phyloP scores from a whole-genome alignment of 257 asterid species.

The Jasminum sambac region DNA sequence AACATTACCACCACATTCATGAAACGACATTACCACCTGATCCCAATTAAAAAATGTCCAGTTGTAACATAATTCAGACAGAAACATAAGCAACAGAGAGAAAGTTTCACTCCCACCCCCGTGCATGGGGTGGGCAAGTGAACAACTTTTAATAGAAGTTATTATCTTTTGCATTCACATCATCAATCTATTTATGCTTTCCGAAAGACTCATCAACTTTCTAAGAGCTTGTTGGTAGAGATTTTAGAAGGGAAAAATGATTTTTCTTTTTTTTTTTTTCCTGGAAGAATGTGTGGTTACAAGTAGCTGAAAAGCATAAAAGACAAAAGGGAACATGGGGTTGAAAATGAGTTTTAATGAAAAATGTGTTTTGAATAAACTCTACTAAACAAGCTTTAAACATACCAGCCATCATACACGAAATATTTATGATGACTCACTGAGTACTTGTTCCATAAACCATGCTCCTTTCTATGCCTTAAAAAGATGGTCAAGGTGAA shows the following conservation, averaged over 20 bases:
- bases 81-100: constrained; percentile 7
- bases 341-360: no score
- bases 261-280: no score
- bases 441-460: not conserved
- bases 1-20: constrained; percentile 85
- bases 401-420: constrained; percentile 17
- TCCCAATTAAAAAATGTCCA: constrained; percentile 27
- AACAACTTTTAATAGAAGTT: no score
- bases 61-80: constrained; percentile 22
- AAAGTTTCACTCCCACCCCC: no score
- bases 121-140: no score
- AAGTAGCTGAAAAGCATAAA: no score
- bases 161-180: constrained; percentile 10
- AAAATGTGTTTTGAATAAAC: no score
- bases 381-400: not conserved
- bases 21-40: constrained; percentile 87
- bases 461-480: not conserved
- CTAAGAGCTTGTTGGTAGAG: no score
- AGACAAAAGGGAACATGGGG: no score
- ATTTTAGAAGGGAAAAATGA: no score
- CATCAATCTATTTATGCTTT: constrained; percentile 3
- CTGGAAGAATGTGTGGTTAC: no score
- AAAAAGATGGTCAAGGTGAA: not conserved
- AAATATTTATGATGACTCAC: constrained; percentile 9
- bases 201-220: constrained; percentile 16